Evolutionary conservation across 2,329 filamentous ascomycete genomes (phyloP).

Genomic region (Raffaelea deltoideospora): DNA sequence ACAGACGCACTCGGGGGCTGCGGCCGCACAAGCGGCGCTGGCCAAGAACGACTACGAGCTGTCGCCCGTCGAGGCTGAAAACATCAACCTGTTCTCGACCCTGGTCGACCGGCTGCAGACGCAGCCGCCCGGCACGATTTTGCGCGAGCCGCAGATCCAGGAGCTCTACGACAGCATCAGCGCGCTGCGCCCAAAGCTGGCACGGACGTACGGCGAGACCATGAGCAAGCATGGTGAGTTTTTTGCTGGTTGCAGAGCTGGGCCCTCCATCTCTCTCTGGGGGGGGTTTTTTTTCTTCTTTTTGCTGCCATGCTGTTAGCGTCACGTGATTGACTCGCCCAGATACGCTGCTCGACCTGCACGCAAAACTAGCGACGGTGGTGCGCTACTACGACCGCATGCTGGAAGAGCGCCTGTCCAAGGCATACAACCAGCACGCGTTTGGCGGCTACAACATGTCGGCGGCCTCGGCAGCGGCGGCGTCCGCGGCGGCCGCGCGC

Average conservation of each 20-base stretch:
- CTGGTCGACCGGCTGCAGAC: slow-evolving; percentile 89
- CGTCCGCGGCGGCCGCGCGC: slow-evolving; percentile 31
- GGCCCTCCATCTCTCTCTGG: neutral
- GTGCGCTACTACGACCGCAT: slow-evolving; percentile 96
- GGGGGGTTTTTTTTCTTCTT: neutral
- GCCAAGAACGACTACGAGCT: slow-evolving; percentile 92
- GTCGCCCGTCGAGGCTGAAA: slow-evolving; percentile 85
- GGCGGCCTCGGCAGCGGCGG: slow-evolving; percentile 35
- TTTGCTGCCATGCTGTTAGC: neutral
- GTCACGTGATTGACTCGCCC: neutral
- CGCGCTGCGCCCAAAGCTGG: slow-evolving; percentile 80
- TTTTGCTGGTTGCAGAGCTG: too few relatives aligned
- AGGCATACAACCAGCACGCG: slow-evolving; percentile 69
- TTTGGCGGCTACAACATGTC: slow-evolving; percentile 53
- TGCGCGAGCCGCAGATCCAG: slow-evolving; percentile 95
- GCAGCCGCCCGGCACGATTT: slow-evolving; percentile 84
- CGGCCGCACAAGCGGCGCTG: slow-evolving; percentile 38
- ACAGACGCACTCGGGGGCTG: slow-evolving; percentile 44
- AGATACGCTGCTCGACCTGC: slow-evolving; percentile 88
- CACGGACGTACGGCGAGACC: slow-evolving; percentile 90
- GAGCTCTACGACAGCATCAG: slow-evolving; percentile 96
- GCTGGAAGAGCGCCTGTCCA: slow-evolving; percentile 88
- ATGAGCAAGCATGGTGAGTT: slow-evolving; percentile 94
- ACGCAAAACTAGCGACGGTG: slow-evolving; percentile 88
- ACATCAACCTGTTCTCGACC: slow-evolving; percentile 91